Percentiles rank a stretch among this genome's conserved stretches.
Conservation (phyloP, 306 rosid genomes). For the Vigna unguiculata region DNA sequence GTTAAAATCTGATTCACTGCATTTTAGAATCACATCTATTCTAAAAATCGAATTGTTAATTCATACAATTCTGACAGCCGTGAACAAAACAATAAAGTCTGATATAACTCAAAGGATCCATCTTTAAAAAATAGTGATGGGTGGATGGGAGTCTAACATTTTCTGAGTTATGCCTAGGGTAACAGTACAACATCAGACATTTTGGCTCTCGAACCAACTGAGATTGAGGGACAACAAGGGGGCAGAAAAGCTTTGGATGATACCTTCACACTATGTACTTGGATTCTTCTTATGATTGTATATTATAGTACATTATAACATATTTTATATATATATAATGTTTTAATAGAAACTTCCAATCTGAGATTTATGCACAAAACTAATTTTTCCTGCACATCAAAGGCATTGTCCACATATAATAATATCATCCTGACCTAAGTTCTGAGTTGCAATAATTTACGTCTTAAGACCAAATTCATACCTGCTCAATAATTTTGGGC, state of each 20-base stretch:
- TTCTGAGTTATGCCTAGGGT: constrained; percentile 12
- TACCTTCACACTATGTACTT: constrained; percentile 25
- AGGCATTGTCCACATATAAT: constrained; percentile 24
- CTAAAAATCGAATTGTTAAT: neutral
- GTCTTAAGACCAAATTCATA: constrained; percentile 48
- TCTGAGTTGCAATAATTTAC: constrained; percentile 35
- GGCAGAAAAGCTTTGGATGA: neutral
- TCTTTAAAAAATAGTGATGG: constrained; percentile 1
- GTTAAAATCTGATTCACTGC: neutral
- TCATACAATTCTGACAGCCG: neutral
- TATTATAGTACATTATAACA: neutral
- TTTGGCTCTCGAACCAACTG: constrained; percentile 11
- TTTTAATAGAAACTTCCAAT: constrained; percentile 9
- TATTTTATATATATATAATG: neutral
- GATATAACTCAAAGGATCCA: constrained; percentile 18
- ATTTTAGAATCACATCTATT: neutral
- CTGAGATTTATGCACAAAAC: constrained; percentile 13
- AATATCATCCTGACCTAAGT: constrained; percentile 27
- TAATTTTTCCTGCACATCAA: constrained; percentile 34
- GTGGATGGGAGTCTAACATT: constrained; percentile 3
- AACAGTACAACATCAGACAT: constrained; percentile 14
- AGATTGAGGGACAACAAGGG: constrained; percentile 7
- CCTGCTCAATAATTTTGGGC: constrained; percentile 80
- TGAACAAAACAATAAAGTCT: constrained; percentile 20
- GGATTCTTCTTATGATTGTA: constrained; percentile 13